Evolutionary conservation across 2,329 filamentous ascomycete species (phyloP), one percentile per base, ranked within the genome.

Genomic region (Nemania diffusa): DNA sequence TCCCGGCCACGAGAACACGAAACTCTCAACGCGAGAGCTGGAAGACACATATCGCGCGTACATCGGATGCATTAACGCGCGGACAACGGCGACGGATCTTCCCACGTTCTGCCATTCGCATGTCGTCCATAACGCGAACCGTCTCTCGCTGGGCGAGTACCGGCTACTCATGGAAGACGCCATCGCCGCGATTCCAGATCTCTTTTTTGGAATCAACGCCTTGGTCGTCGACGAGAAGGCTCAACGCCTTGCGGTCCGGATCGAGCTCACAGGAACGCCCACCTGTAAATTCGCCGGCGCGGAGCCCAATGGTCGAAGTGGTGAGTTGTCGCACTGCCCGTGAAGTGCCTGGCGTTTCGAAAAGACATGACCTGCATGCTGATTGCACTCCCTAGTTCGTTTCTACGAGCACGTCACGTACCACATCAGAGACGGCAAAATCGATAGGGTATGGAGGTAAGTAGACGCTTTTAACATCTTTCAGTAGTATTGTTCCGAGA

Each of bases 371-470:
- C n/a, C n/a, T n/a, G n/a, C n/a, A n/a, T n/a, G n/a, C n/a, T n/a
- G n/a, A n/a, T n/a, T n/a, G n/a, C n/a, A n/a, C n/a, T n/a, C n/a
- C n/a, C n/a, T 53, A 64, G 76, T 80, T 6, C 57, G 46, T 9
- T 78, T 80, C 57, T 60, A 66, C 29, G 79, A 81, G 70, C 75
- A 78, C 55, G 79, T 76, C 29, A 77, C 78, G 20, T 81, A 80
- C 59, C 72, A 72, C 57, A 75, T 80, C 40, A 68, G 74, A 15
- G 71, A 64, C 1, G 78, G 78, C 5, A 79, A 70, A 72, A 79
- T 81, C 22, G 67, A 69, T 11, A 69, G 71, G 27, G 75, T 80
- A 3, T 78, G 78, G 73, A 77, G 78, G 65, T 65, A 40, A 32
- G 65, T 59, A n/a, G n/a, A n/a, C n/a, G n/a, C n/a, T n/a, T n/a